Percentiles rank a stretch among this genome's conserved stretches.
phyloP scores from a whole-genome alignment of 2,329 filamentous ascomycete genomes.

The Nemania sp. region DNA sequence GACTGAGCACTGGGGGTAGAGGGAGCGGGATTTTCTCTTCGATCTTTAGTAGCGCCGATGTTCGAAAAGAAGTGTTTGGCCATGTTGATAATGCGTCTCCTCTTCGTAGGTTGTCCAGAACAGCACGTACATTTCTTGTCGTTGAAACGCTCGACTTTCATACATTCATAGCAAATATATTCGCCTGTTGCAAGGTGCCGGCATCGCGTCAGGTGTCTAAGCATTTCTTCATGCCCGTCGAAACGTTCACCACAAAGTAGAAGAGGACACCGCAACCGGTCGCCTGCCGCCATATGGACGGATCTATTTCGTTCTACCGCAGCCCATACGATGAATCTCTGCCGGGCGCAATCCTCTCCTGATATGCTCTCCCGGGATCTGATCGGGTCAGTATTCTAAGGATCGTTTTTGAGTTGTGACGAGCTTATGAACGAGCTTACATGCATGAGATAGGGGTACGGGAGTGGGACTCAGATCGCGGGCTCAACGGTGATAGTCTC shows the following conservation, averaged over 20 bases:
- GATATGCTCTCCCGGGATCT: conserved; percentile 59
- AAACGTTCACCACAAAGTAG: conserved; percentile 64
- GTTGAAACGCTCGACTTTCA: conserved; percentile 64
- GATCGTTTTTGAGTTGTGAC: conserved; percentile 15
- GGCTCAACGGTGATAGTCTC: conserved; percentile 46
- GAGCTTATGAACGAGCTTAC: conserved; percentile 47
- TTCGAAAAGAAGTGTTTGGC: conserved; percentile 67
- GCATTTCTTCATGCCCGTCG: conserved; percentile 65
- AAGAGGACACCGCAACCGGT: conserved; percentile 65
- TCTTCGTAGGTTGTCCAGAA: conserved; percentile 63
- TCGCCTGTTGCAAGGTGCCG: conserved; percentile 62
- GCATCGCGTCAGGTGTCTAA: conserved; percentile 64
- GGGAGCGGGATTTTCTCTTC: conserved; percentile 51
- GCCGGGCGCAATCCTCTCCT: conserved; percentile 63
- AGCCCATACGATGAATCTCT: conserved; percentile 68
- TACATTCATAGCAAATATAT: conserved; percentile 69
- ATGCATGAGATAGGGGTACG: conserved; percentile 47
- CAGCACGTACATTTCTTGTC: conserved; percentile 64
- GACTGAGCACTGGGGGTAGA: conserved; percentile 51
- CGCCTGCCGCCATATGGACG: conserved; percentile 59
- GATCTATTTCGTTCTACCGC: conserved; percentile 67
- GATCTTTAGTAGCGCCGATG: conserved; percentile 60
- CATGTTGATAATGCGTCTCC: conserved; percentile 64
- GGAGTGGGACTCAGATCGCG: conserved; percentile 43
- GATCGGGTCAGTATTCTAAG: conserved; percentile 41